Conservation (phyloP, 176 grass and related monocot genomes). For the Guadua angustifolia region DNA sequence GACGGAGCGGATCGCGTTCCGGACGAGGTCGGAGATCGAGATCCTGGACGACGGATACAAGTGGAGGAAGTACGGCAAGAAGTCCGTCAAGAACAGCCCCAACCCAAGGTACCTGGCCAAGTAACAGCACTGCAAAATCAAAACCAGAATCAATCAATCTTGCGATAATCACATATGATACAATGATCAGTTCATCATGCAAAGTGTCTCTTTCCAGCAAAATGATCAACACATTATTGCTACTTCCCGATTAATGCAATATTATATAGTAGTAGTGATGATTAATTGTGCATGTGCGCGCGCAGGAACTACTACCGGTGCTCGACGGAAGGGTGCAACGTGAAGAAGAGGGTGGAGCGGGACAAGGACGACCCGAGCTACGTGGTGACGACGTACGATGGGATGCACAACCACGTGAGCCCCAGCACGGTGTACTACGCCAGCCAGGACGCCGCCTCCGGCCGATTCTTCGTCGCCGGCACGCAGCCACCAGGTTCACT, state of each 20-base stretch:
- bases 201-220: neutral
- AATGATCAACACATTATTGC: neutral
- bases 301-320: conserved; percentile 96
- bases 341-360: conserved; percentile 97
- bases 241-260: neutral
- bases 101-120: conserved; percentile 69
- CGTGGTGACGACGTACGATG: conserved; percentile 96
- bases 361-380: conserved; percentile 83
- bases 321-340: conserved; percentile 87
- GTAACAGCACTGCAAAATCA: neutral
- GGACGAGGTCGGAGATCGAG: conserved; percentile 81
- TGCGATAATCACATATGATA: neutral
- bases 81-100: conserved; percentile 97
- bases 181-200: neutral
- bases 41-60: conserved; percentile 87
- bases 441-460: conserved; percentile 79
- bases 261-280: too few relatives aligned
- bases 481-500: conserved; percentile 56
- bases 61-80: conserved; percentile 98
- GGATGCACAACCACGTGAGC: conserved; percentile 84
- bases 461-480: conserved; percentile 87
- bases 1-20: conserved; percentile 80
- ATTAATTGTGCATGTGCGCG: neutral
- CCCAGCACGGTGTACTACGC: conserved; percentile 89
- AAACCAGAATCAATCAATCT: neutral